These are phyloP conservation scores for Paspalum vaginatum DNA, from an alignment of 176 grass and related monocot species.

Conservation along the genomic window DNA sequence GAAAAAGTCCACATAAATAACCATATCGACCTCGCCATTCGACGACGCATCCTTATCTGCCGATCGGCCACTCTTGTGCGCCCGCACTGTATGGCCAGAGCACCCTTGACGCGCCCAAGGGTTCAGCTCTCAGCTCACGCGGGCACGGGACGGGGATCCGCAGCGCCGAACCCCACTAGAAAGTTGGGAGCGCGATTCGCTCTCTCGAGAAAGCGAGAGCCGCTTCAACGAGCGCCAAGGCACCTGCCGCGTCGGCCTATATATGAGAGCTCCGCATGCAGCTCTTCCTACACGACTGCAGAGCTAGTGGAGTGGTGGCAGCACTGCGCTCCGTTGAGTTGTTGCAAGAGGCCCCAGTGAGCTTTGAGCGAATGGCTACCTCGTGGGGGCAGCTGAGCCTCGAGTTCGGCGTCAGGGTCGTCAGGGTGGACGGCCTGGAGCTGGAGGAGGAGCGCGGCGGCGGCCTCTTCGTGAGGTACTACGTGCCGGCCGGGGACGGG, in stretches of 20 bases:
- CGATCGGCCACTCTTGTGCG: background rate
- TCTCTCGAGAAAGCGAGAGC: constrained; percentile 43
- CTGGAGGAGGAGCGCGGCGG: background rate
- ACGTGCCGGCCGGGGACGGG: constrained; percentile 48
- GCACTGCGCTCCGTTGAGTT: background rate
- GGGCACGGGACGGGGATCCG: too few relatives aligned
- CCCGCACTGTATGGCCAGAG: constrained; percentile 18
- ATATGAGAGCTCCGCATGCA: constrained; percentile 10
- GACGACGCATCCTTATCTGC: constrained; percentile 5
- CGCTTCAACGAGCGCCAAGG: constrained; percentile 27
- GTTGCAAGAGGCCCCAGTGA: background rate
- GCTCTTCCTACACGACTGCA: background rate
- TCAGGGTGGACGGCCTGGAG: constrained; percentile 30
- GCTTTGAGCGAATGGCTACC: background rate
- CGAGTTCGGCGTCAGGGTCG: constrained; percentile 54
- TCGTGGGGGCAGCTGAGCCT: constrained; percentile 25
- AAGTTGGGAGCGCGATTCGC: background rate
- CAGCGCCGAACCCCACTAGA: background rate
- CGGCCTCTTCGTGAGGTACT: constrained; percentile 55
- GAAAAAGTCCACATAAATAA: background rate
- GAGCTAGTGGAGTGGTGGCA: background rate
- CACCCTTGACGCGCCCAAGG: constrained; percentile 53
- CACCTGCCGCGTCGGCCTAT: background rate
- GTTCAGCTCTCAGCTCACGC: background rate
- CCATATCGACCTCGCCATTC: constrained; percentile 12